phyloP scores from a whole-genome alignment of 2,329 filamentous ascomycete genomes.

The Davidsoniella virescens region DNA sequence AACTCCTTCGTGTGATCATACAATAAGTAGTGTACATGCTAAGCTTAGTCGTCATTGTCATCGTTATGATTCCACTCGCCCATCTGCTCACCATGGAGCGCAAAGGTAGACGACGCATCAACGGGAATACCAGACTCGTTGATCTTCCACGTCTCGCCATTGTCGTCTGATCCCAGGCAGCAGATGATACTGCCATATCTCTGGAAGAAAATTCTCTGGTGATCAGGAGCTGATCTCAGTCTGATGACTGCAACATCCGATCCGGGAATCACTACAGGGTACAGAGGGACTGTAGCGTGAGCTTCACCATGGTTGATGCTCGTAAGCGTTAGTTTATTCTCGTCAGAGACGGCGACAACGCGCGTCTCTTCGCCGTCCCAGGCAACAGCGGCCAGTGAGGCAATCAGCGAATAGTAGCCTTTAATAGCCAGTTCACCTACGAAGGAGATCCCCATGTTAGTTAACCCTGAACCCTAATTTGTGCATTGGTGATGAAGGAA shows the following conservation, averaged over 20 bases:
- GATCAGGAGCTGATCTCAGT: constrained; percentile 4
- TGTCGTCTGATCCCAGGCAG: constrained; percentile 10
- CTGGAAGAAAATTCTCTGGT: constrained; percentile 13
- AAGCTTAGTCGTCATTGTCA: neutral
- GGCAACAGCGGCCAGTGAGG: constrained; percentile 10
- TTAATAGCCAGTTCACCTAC: constrained; percentile 12
- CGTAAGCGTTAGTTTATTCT: constrained; percentile 12
- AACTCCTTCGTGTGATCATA: neutral
- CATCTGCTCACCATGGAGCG: constrained; percentile 11
- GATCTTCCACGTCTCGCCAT: constrained; percentile 13
- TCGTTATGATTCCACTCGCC: constrained; percentile 8
- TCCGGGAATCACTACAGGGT: constrained; percentile 11
- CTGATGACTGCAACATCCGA: constrained; percentile 11
- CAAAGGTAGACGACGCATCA: constrained; percentile 12
- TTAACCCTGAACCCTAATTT: neutral
- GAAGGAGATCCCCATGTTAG: neutral
- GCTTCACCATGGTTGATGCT: constrained; percentile 10
- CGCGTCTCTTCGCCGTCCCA: constrained; percentile 12
- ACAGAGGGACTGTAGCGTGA: constrained; percentile 10
- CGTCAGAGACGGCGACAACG: constrained; percentile 10
- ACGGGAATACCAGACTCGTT: constrained; percentile 10
- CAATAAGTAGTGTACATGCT: neutral
- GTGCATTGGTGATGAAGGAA: too few species aligned
- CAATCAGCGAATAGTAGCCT: constrained; percentile 12
- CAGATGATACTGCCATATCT: constrained; percentile 12